phyloP scores from a whole-genome alignment of 2,329 filamentous ascomycete species.

The Pestalotiopsis sp. region DNA sequence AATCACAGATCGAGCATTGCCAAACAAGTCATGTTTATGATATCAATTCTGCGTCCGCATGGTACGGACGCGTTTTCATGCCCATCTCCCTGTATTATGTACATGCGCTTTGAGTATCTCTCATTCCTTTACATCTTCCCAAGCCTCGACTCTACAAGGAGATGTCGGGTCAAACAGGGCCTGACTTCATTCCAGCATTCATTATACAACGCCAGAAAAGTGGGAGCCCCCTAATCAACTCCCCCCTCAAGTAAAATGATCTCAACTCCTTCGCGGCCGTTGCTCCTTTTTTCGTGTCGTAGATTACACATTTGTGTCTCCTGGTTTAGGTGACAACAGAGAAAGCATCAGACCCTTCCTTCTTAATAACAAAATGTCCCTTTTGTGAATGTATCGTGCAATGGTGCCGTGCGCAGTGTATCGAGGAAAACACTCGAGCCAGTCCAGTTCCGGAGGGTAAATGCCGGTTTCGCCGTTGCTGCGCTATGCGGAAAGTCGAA shows the following conservation, averaged over 20 bases:
- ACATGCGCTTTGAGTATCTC: not conserved
- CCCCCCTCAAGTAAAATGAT: not conserved
- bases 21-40: not conserved
- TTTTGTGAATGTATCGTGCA: slow-evolving; percentile 6
- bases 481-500: slow-evolving; percentile 23
- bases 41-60: not conserved
- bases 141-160: not conserved
- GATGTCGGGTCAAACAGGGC: not conserved
- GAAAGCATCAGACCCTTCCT: slow-evolving; percentile 16
- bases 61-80: not conserved
- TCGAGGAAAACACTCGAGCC: slow-evolving; percentile 5
- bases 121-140: not conserved
- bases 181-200: not conserved
- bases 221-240: not conserved
- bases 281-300: not conserved
- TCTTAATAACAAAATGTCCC: slow-evolving; percentile 7
- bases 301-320: slow-evolving; percentile 27
- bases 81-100: not conserved
- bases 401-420: not conserved
- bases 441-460: slow-evolving; percentile 22
- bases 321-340: slow-evolving; percentile 13
- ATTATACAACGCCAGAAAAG: not conserved
- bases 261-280: slow-evolving; percentile 12
- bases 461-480: slow-evolving; percentile 31
- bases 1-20: too few species aligned